Evolutionary conservation across 2,329 filamentous ascomycete species (phyloP).

Genomic region (Westerdykella sp.): DNA sequence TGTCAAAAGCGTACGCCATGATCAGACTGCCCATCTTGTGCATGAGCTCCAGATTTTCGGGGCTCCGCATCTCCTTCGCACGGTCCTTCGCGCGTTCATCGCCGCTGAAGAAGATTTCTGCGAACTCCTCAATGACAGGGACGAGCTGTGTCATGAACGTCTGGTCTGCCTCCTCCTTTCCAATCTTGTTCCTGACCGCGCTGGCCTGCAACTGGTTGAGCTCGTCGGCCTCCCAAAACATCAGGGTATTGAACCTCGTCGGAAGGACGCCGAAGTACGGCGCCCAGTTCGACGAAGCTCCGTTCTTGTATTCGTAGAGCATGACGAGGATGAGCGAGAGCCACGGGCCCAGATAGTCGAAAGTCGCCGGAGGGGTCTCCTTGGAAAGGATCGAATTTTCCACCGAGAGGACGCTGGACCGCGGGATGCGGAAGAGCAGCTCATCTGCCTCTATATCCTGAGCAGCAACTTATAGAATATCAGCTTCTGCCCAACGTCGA

Average conservation of each 20-base stretch:
- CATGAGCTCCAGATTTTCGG: conserved; percentile 52
- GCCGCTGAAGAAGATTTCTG: conserved; percentile 36
- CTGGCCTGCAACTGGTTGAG: conserved; percentile 69
- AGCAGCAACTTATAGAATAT: conserved; percentile 55
- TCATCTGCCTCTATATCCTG: conserved; percentile 67
- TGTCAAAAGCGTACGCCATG: conserved; percentile 89
- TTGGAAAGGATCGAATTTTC: conserved; percentile 63
- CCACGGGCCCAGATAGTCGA: conserved; percentile 42
- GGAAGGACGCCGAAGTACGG: conserved; percentile 74
- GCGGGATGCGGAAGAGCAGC: conserved; percentile 73
- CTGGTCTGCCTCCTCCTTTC: conserved; percentile 62
- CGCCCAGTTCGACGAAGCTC: conserved; percentile 62
- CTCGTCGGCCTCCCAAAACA: conserved; percentile 77
- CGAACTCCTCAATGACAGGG: conserved; percentile 45
- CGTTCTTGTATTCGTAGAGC: conserved; percentile 64
- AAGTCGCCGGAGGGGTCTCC: conserved; percentile 40
- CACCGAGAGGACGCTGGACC: conserved; percentile 61
- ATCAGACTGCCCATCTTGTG: conserved; percentile 83
- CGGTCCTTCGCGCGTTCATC: conserved; percentile 25
- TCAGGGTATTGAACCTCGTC: conserved; percentile 67
- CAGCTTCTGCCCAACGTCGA: conserved; percentile 5
- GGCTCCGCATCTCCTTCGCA: conserved; percentile 39
- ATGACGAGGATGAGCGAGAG: conserved; percentile 66
- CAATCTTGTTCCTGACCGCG: conserved; percentile 69
- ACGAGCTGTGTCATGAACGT: conserved; percentile 57